A percentile compares a stretch with the other conserved stretches of the same genome.
Evolutionary conservation across 140 eudicot genomes (phyloP).

Genomic region (Flaveria floridana): DNA sequence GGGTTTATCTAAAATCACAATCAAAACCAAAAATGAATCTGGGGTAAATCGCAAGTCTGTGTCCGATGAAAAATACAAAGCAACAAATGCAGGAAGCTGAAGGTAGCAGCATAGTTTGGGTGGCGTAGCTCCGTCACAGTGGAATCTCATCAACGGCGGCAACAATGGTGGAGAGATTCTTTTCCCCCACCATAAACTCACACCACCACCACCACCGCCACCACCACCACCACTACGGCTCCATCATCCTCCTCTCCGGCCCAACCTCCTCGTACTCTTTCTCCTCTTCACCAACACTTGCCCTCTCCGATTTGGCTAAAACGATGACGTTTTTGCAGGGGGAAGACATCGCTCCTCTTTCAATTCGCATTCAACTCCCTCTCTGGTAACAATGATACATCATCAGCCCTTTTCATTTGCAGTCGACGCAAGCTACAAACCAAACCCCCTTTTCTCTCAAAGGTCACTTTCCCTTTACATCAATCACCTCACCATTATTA

Average conservation of each 20-base stretch:
- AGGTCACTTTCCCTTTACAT: conserved; percentile 30
- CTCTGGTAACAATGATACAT: background rate
- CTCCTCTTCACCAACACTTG: background rate
- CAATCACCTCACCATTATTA: background rate
- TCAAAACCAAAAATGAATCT: too few relatives aligned
- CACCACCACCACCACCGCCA: background rate
- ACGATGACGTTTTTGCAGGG: conserved; percentile 45
- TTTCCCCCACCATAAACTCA: conserved; percentile 9
- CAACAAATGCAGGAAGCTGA: too few relatives aligned
- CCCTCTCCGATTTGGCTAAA: background rate
- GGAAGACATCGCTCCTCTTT: conserved; percentile 81
- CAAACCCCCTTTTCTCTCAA: conserved; percentile 80
- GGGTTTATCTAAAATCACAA: too few relatives aligned
- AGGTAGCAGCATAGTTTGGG: too few relatives aligned
- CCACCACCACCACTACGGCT: background rate
- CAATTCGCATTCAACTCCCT: conserved; percentile 71
- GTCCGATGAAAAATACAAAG: too few relatives aligned
- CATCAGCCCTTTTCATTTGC: conserved; percentile 57
- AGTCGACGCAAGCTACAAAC: conserved; percentile 50
- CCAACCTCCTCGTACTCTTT: conserved; percentile 72
- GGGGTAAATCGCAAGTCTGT: too few relatives aligned
- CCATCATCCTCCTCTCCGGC: conserved; percentile 65
- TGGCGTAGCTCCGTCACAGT: too few relatives aligned
- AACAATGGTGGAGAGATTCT: conserved; percentile 69
- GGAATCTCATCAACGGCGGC: background rate